Evolutionary conservation across 2,329 filamentous ascomycete species (phyloP).

Genomic region (Hypomyces rosellus): DNA sequence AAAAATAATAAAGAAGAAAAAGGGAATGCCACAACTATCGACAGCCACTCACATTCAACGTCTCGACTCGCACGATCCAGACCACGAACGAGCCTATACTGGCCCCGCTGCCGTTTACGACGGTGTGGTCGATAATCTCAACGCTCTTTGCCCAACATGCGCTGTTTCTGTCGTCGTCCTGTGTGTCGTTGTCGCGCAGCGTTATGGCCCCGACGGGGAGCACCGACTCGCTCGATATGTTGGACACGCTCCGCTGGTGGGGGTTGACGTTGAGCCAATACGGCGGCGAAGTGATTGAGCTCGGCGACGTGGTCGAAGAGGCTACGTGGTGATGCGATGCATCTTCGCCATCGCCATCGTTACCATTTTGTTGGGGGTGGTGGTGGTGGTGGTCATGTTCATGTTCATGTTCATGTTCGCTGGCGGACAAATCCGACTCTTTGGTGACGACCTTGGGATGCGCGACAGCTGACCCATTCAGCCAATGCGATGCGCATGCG

Average conservation of each 20-base stretch:
- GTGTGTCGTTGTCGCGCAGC: conserved; percentile 55
- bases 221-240: conserved; percentile 42
- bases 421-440: conserved; percentile 3
- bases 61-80: conserved; percentile 86
- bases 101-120: conserved; percentile 51
- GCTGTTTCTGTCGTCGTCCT: conserved; percentile 45
- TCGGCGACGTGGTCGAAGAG: conserved; percentile 21
- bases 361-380: conserved; percentile 1
- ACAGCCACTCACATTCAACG: conserved; percentile 59
- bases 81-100: conserved; percentile 85
- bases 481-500: conserved; percentile 11
- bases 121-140: conserved; percentile 49
- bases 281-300: conserved; percentile 33
- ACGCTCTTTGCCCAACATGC: conserved; percentile 62
- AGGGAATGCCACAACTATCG: conserved; percentile 13
- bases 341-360: conserved; percentile 7
- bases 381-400: too few species aligned
- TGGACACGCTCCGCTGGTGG: conserved; percentile 36
- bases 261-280: conserved; percentile 35
- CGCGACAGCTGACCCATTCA: neutral
- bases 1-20: neutral
- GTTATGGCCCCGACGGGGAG: conserved; percentile 51
- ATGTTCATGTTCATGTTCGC: neutral
- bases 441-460: neutral
- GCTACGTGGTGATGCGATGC: conserved; percentile 15